A percentile compares a stretch with the other conserved stretches of the same genome.
Evolutionary conservation across 345 rosid genomes (phyloP).

Genomic region (Dimocarpus longan): DNA sequence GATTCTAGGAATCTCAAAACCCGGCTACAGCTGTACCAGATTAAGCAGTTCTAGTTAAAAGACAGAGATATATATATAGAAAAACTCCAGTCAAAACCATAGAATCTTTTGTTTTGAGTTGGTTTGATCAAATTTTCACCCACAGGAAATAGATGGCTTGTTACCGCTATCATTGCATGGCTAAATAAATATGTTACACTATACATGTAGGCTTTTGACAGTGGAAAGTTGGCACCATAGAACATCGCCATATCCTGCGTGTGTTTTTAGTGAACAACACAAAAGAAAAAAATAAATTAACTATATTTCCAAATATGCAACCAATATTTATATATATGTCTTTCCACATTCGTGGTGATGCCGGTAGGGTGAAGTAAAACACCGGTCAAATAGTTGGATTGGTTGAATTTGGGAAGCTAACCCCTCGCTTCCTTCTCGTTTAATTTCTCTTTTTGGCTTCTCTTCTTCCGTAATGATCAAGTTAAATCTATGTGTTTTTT

Average conservation of each 20-base stretch:
- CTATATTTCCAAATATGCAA: background rate
- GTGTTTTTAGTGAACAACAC: background rate
- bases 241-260: background rate
- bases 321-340: background rate
- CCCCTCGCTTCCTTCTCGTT: slow-evolving; percentile 1
- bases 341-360: background rate
- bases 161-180: background rate
- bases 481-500: background rate
- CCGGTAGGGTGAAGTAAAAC: background rate
- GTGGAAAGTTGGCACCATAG: background rate
- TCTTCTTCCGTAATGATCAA: background rate
- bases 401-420: slow-evolving; percentile 2
- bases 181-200: background rate
- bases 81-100: background rate
- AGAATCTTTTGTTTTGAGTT: background rate
- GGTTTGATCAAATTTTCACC: slow-evolving; percentile 4
- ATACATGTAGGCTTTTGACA: background rate
- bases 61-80: background rate
- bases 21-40: background rate
- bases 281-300: background rate
- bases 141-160: background rate
- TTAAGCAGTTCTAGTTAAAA: background rate
- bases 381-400: slow-evolving; percentile 2
- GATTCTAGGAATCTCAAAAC: slow-evolving; percentile 19
- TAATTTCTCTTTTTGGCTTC: slow-evolving; percentile 8